Base-by-base conservation (phyloP, 305 asterid species). In the Solanum aculeatissimum region DNA sequence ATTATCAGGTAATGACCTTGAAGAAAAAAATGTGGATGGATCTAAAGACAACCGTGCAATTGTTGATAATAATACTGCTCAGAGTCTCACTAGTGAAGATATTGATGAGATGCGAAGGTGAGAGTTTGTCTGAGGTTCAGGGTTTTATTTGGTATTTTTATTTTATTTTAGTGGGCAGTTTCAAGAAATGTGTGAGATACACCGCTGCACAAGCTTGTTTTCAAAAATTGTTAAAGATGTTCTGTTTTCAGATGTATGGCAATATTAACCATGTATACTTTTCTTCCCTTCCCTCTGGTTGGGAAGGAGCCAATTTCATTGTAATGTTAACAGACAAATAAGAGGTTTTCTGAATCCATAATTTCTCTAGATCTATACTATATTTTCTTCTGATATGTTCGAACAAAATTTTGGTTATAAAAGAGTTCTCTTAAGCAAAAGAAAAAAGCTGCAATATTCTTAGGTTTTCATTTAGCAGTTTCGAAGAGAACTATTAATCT, bases 51-150 rank as follows among this genome's bases (percentile, higher is more conserved):
- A 96, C 85, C 95, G 98, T 40, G 89, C 91, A 32, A 55, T 96
- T 88, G 91, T 95, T 84, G 99, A 96, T 90, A 92, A 93, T 90
- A 93, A 96, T 86, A 91, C 95, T 63, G 96, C 99, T 65, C 99
- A 96, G 89, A 89, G 88, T 84, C 97, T 96, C 85, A 92, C 95
- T 2, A 92, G 92, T 75, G 99, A 93, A 85, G 97, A 93, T 87
- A 95, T 96, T 58, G 95, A 93, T 38, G 95, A 86, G 77, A 81
- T 96, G 97, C 87, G 95, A 63, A 96, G 91, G 99, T 96, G 80
- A 82, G 84, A 55, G 80, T 27, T 47, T 71, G 14, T 47, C 9
- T 4, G 16, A 74, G 25, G 14, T 74, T 45, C 81, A 47, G 18
- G 81, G 40, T 74, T 23, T 25, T 25, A 74, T 74, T 25, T 74